Evolutionary conservation across 2,329 filamentous ascomycete genomes (phyloP), one percentile per base, ranked within the genome.

Genomic region (Alternaria arbusti): DNA sequence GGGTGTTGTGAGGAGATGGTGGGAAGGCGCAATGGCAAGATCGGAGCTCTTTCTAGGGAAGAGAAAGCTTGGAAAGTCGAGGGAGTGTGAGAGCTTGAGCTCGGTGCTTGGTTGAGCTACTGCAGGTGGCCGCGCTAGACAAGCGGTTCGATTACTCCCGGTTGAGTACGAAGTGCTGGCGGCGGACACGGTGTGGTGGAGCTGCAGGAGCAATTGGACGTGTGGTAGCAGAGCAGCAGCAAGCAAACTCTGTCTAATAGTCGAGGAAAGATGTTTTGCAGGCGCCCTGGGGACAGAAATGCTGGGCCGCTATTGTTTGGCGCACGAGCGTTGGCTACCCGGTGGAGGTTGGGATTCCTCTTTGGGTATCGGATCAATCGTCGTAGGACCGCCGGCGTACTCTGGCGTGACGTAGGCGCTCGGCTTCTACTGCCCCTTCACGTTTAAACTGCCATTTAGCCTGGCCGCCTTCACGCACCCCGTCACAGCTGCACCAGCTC

Each of bases 101-200:
- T 69, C 51, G 59, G 58, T 66, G 63, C 70, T 73, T 67, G 66
- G 66, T 64, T 61, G 64, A 70, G 67, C 69, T 75, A 73, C 66
- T 73, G 71, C 66, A 57, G 72, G 63, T 55, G 63, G 63, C 40
- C 61, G 71, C 73, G 67, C 74, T 74, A 77, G 74, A 71, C 67
- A 70, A 71, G 73, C 66, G 66, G 52, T 61, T 62, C 61, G 66
- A 65, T 61, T 70, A 49, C 62, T 68, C 25, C 17, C 32, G 63
- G 64, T 63, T 67, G 68, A 67, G 66, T 63, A 58, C 62, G 56
- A 55, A 54, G 47, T 67, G 59, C 67, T 57, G 66, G 69, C 68
- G 59, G 64, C 50, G 56, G 67, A 61, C 54, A 54, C 67, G 61
- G 71, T 70, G 65, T 66, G 52, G 57, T 56, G 56, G 30, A 15